Evolutionary conservation across 2,329 filamentous ascomycete species (phyloP), one percentile per base, ranked within the genome.

Genomic region (Colletotrichum endophyticum): DNA sequence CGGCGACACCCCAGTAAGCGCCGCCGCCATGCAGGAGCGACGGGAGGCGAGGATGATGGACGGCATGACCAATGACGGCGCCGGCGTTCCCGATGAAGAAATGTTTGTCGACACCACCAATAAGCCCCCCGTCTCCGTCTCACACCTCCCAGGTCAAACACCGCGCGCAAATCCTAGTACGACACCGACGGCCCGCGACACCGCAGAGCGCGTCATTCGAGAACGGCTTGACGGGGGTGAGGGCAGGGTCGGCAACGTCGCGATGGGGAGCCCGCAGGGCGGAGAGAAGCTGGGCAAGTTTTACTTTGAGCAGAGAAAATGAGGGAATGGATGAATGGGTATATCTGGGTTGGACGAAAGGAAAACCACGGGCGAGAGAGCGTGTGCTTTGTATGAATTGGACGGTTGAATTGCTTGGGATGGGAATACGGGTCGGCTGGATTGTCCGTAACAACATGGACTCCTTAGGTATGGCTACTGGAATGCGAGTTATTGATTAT

Each of bases 31-130:
- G 8, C 86, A 88, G 70, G 90, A 92, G 81, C 85, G 89, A 63
- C 84, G 89, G 4, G 92, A 94, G 80, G 92, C 92, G 22, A 89
- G 91, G 68, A 92, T 93, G 88, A 86, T 94, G 72, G 92, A 95
- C 81, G 93, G 93, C 2, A 89, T 94, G 56, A 91, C 92, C 1
- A 83, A 86, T 4, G 93, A 93, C 80, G 88, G 91, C 44, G 83
- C 87, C 5, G 83, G 83, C 44, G 81, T 81, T 30, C 84, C 88
- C 7, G 87, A 89, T 56, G 89, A 92, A 76, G 88, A 89, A 68
- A 83, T 85, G 12, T 92, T 93, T 77, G 88, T 94, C 28, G 93
- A 95, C 83, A 94, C 92, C 4, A 93, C 92, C 2, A 89, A 90
- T 67, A 86, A 89, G 27, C 89, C 91, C 0, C 91, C 92, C 2